Evolutionary conservation across 2,329 filamentous ascomycete species (phyloP).

Genomic region (Albifimbria verrucaria): DNA sequence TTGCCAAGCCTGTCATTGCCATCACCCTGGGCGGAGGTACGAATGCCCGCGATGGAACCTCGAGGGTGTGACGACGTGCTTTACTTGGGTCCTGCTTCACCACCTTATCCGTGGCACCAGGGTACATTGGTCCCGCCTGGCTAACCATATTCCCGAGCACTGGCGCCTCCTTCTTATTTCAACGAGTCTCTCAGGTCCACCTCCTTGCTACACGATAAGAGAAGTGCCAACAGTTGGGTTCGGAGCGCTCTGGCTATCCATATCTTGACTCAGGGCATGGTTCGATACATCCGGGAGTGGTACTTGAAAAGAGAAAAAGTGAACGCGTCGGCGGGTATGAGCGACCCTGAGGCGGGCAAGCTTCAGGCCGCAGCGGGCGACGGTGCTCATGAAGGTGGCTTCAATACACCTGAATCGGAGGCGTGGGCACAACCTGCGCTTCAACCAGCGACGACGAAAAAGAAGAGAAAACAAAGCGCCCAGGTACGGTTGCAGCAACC

Average conservation of each 20-base stretch:
- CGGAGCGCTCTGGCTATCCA: constrained; percentile 70
- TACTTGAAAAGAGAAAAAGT: constrained; percentile 59
- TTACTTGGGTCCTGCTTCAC: constrained; percentile 61
- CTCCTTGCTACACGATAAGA: constrained; percentile 48
- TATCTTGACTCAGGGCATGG: constrained; percentile 69
- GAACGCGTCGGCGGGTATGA: constrained; percentile 43
- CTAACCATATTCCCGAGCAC: constrained; percentile 43
- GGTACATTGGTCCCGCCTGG: constrained; percentile 44
- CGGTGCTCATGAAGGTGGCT: constrained; percentile 32
- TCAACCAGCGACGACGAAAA: constrained; percentile 63
- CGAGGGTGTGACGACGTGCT: constrained; percentile 70
- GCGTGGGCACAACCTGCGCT: constrained; percentile 30
- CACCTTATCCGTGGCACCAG: constrained; percentile 50
- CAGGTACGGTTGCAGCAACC: constrained; percentile 88
- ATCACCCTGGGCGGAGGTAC: constrained; percentile 84
- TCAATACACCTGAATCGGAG: constrained; percentile 52
- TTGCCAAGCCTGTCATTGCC: constrained; percentile 90
- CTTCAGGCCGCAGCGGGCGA: constrained; percentile 30
- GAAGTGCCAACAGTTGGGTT: constrained; percentile 61
- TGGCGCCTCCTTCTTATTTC: constrained; percentile 42
- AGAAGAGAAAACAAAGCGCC: constrained; percentile 85
- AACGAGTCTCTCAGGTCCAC: constrained; percentile 44
- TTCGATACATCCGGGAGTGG: constrained; percentile 68
- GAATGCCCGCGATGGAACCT: constrained; percentile 63
- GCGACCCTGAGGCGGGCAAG: constrained; percentile 64